A percentile compares a stretch with the other conserved stretches of the same genome.
Conservation (phyloP, 2,329 filamentous ascomycete genomes). For the Aspergillus niger region DNA sequence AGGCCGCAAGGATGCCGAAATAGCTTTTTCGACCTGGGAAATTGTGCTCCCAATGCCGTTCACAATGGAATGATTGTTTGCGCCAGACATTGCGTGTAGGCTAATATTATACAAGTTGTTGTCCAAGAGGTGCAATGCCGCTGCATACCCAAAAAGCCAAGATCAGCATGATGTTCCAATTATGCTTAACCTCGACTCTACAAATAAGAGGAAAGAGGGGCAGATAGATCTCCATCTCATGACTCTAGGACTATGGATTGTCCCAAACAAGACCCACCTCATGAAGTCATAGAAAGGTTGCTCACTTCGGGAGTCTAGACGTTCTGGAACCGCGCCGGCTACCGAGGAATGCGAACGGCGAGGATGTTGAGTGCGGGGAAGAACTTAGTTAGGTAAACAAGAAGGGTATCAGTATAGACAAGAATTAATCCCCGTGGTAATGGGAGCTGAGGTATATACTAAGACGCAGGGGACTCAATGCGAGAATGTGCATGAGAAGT, state of each 20-base stretch:
- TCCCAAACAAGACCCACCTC: neutral
- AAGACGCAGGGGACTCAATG: neutral
- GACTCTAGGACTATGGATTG: neutral
- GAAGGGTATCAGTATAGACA: neutral
- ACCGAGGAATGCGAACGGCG: conserved; percentile 8
- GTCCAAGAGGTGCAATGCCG: neutral
- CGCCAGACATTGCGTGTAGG: conserved; percentile 23
- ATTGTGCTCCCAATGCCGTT: conserved; percentile 40
- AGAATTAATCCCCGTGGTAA: neutral
- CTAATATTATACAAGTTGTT: neutral
- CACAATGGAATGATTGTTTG: conserved; percentile 22
- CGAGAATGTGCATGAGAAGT: neutral
- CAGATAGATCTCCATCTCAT: neutral
- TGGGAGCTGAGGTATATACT: neutral
- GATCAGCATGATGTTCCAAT: neutral
- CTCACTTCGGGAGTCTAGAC: conserved; percentile 1
- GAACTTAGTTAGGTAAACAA: neutral
- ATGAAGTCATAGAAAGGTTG: conserved; percentile 1
- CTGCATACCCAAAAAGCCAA: neutral
- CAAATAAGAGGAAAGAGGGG: neutral
- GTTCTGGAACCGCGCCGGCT: neutral
- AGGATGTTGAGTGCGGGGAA: conserved; percentile 5
- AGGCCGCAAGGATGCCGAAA: conserved; percentile 46
- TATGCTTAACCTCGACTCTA: neutral
- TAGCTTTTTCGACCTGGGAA: conserved; percentile 40